phyloP scores from a whole-genome alignment of 1,284 basidiomycete species.

The Cutaneotrichosporon daszewskae region DNA sequence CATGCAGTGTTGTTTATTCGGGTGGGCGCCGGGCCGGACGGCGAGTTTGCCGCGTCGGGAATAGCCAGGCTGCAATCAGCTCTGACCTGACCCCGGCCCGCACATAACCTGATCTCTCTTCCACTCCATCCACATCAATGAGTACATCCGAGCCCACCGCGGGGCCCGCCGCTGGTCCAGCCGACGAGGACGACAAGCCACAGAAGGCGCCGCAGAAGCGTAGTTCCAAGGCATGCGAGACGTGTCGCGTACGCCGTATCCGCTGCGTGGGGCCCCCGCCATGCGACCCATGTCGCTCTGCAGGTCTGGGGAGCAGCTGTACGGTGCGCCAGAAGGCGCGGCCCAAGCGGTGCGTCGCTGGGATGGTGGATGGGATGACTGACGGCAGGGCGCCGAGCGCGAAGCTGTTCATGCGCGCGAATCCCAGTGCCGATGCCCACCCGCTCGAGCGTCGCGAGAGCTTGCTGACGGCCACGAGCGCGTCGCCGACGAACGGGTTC shows the following conservation, averaged over 20 bases:
- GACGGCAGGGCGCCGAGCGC: constrained; percentile 11
- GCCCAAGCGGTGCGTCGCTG: constrained; percentile 17
- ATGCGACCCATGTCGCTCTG: constrained; percentile 15
- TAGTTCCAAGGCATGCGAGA: constrained; percentile 23
- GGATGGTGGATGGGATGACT: neutral
- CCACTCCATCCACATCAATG: too few species aligned
- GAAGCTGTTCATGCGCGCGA: constrained; percentile 6
- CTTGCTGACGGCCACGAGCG: neutral
- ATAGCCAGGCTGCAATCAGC: too few species aligned
- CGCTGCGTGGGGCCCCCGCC: constrained; percentile 19
- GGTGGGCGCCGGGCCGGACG: too few species aligned
- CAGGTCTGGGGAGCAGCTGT: constrained; percentile 12
- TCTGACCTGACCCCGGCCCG: too few species aligned
- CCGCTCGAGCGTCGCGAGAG: neutral
- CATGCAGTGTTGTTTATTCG: too few species aligned
- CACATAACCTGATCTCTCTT: too few species aligned
- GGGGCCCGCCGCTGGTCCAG: too few species aligned
- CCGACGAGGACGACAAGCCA: too few species aligned
- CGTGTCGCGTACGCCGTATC: constrained; percentile 16
- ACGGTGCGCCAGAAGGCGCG: constrained; percentile 19
- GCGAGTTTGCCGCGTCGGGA: too few species aligned
- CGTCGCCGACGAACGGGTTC: neutral
- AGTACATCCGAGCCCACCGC: too few species aligned
- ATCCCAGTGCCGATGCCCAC: neutral
- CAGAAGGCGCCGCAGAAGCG: constrained; percentile 1